phyloP scores from a whole-genome alignment of 192 early-diverging fungal genomes.

The Thoreauomyces humboldtii region DNA sequence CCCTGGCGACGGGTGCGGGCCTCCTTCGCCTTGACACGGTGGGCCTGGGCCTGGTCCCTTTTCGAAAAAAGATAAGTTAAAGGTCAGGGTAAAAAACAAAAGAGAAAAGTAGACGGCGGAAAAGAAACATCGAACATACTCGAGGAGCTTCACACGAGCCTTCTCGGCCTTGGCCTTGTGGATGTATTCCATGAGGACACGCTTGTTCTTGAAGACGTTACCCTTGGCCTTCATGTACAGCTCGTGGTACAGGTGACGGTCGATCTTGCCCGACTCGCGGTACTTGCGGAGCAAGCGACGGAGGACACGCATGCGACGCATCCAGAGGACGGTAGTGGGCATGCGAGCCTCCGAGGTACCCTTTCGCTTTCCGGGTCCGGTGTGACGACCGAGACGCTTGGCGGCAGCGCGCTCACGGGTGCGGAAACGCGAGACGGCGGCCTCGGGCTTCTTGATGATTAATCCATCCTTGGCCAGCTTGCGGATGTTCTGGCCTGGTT shows the following conservation, averaged over 20 bases:
- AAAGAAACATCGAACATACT: constrained; percentile 34
- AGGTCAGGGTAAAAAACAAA: neutral
- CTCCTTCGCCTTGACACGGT: constrained; percentile 93
- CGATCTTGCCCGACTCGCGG: constrained; percentile 97
- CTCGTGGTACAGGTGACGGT: constrained; percentile 95
- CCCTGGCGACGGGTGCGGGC: constrained; percentile 87
- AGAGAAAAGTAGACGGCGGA: too few relatives aligned
- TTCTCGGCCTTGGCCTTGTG: constrained; percentile 99
- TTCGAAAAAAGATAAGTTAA: constrained; percentile 13
- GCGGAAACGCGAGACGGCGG: constrained; percentile 88
- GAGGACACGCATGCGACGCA: constrained; percentile 96
- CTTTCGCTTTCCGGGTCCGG: constrained; percentile 75
- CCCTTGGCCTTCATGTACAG: constrained; percentile 99
- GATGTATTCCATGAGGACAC: constrained; percentile 99
- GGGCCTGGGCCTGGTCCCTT: constrained; percentile 95
- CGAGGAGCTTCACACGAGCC: constrained; percentile 83
- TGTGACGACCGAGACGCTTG: constrained; percentile 97
- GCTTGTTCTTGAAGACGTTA: constrained; percentile 99
- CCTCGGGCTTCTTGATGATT: constrained; percentile 91
- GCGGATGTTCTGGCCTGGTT: constrained; percentile 87
- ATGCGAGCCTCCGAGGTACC: constrained; percentile 86
- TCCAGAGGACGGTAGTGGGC: constrained; percentile 93
- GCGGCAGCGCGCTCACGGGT: constrained; percentile 86
- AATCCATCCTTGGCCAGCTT: constrained; percentile 97
- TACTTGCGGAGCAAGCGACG: constrained; percentile 94